Percentiles rank a stretch among this genome's conserved stretches.
These are phyloP conservation scores for Claviceps paspali DNA, from an alignment of 2,329 filamentous ascomycete genomes.

Conservation along the genomic window DNA sequence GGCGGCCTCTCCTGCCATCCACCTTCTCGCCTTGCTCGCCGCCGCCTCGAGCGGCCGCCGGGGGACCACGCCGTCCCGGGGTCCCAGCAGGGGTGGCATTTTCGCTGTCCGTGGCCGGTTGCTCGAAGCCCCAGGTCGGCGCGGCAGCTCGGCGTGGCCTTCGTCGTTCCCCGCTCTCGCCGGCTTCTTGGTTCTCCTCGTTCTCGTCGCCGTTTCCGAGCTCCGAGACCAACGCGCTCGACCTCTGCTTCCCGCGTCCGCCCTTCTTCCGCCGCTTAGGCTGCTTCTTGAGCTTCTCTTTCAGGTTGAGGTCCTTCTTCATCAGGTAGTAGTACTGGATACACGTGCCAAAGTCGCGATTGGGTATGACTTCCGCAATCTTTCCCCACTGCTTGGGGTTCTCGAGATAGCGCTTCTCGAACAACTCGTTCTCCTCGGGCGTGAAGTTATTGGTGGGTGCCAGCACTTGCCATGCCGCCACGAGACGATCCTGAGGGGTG, in stretches of 20 bases:
- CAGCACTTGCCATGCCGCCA: conserved; percentile 56
- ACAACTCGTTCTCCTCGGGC: conserved; percentile 50
- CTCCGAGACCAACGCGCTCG: conserved; percentile 51
- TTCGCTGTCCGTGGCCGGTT: conserved; percentile 42
- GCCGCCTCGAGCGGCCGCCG: conserved; percentile 22
- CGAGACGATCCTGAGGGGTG: conserved; percentile 48
- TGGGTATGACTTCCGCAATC: conserved; percentile 51
- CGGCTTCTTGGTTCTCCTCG: conserved; percentile 39
- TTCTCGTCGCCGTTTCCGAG: conserved; percentile 42
- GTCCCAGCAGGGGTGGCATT: conserved; percentile 41
- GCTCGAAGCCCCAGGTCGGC: conserved; percentile 57
- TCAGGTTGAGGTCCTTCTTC: conserved; percentile 60
- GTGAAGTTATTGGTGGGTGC: conserved; percentile 63
- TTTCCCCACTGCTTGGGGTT: conserved; percentile 72
- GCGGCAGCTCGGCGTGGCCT: conserved; percentile 51
- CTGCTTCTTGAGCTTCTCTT: conserved; percentile 57
- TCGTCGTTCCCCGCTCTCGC: conserved; percentile 44
- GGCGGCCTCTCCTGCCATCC: conserved; percentile 22
- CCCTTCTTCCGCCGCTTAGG: conserved; percentile 43
- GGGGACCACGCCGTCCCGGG: conserved; percentile 31
- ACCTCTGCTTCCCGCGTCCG: conserved; percentile 40
- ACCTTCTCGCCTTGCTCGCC: conserved; percentile 29
- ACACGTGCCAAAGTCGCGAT: conserved; percentile 60
- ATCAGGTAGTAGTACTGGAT: conserved; percentile 80
- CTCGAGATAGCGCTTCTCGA: conserved; percentile 61